A percentile compares a stretch with the other conserved stretches of the same genome.
These are phyloP conservation scores for Lichenothelia convexa DNA, from an alignment of 495 filamentous ascomycete genomes.

Conservation along the genomic window DNA sequence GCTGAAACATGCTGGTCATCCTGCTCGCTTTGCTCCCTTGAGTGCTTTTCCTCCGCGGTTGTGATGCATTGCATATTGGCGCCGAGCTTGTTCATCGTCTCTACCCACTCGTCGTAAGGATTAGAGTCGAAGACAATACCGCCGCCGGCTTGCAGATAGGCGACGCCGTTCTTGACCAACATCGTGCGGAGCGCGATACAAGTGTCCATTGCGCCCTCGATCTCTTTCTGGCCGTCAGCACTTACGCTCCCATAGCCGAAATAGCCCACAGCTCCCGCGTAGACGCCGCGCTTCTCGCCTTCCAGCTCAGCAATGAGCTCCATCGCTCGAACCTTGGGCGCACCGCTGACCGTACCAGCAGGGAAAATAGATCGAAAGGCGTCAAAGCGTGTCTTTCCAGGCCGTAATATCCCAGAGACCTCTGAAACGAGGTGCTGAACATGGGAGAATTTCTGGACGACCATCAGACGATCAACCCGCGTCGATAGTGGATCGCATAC, in stretches of 20 bases:
- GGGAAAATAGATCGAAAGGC: constrained; percentile 88
- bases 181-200: constrained; percentile 97
- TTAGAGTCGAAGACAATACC: constrained; percentile 96
- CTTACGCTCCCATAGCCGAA: constrained; percentile 52
- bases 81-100: constrained; percentile 92
- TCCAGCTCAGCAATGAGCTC: constrained; percentile 91
- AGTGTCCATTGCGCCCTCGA: constrained; percentile 87
- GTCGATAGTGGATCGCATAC: constrained; percentile 84
- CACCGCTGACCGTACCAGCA: constrained; percentile 81
- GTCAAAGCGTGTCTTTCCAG: constrained; percentile 78
- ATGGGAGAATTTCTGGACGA: constrained; percentile 87
- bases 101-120: constrained; percentile 81
- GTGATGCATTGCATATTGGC: constrained; percentile 77
- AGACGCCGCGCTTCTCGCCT: constrained; percentile 81
- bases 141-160: constrained; percentile 83
- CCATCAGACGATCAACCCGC: constrained; percentile 82
- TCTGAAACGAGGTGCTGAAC: constrained; percentile 95
- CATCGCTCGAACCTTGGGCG: constrained; percentile 93
- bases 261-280: constrained; percentile 94
- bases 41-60: constrained; percentile 60
- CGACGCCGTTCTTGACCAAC: constrained; percentile 77
- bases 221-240: constrained; percentile 14
- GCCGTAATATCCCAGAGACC: constrained; percentile 69
- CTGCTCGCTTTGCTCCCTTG: constrained; percentile 23
- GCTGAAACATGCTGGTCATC: not conserved